Percentiles rank a stretch among this genome's conserved stretches.
Evolutionary conservation across 208 protist species (phyloP).

Genomic region (Trypanosoma melophagium): DNA sequence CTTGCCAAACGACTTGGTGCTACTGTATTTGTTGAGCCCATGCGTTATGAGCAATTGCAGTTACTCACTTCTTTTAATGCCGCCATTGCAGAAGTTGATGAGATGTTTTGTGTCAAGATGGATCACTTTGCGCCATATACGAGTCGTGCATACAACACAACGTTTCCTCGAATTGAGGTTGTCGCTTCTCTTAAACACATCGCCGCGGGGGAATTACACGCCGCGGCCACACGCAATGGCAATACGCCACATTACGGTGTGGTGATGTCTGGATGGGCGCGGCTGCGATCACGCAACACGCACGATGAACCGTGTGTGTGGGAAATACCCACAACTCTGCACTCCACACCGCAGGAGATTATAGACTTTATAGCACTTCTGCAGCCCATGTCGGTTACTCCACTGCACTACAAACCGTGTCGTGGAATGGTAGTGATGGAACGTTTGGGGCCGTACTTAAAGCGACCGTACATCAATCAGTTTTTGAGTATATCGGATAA

Average conservation of each 20-base stretch:
- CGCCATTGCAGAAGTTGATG: constrained; percentile 16
- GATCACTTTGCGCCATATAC: constrained; percentile 22
- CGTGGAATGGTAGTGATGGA: constrained; percentile 44
- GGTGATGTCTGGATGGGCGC: constrained; percentile 76
- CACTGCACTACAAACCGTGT: constrained; percentile 61
- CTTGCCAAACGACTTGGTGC: constrained; percentile 55
- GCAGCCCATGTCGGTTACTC: constrained; percentile 56
- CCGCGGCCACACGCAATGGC: constrained; percentile 17
- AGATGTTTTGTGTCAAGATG: constrained; percentile 11
- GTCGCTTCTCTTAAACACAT: constrained; percentile 46
- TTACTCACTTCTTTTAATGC: constrained; percentile 40
- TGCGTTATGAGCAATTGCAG: constrained; percentile 45
- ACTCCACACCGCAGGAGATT: constrained; percentile 71
- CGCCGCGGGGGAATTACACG: constrained; percentile 30
- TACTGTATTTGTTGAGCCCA: constrained; percentile 53
- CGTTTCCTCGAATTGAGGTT: constrained; percentile 61
- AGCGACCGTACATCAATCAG: constrained; percentile 42
- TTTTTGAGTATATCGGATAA: constrained; percentile 14
- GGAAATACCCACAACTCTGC: constrained; percentile 69
- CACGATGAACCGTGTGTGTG: constrained; percentile 32
- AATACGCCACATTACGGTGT: constrained; percentile 65
- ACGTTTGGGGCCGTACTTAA: constrained; percentile 58
- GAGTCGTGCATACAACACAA: constrained; percentile 29
- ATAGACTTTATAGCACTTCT: constrained; percentile 69
- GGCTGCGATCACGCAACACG: constrained; percentile 30